Evolutionary conservation across 2,329 filamentous ascomycete genomes (phyloP).

Genomic region (Ceratocystis alfenasii): DNA sequence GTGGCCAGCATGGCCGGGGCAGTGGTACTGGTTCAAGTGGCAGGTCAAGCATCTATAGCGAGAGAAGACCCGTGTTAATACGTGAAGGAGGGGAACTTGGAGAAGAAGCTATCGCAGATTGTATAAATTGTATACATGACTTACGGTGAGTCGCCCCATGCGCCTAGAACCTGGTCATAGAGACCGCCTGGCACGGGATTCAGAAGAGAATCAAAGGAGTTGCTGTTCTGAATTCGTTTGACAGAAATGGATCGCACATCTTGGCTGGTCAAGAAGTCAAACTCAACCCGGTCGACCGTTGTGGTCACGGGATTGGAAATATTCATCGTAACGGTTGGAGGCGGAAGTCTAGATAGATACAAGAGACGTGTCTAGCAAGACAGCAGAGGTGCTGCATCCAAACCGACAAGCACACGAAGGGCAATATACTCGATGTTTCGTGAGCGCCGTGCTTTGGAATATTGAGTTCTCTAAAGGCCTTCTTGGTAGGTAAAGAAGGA

Average conservation of each 20-base stretch:
- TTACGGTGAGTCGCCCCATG: slow-evolving; percentile 75
- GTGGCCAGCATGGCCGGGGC: slow-evolving; percentile 87
- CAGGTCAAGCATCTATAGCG: slow-evolving; percentile 72
- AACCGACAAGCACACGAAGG: neutral
- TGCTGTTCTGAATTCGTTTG: slow-evolving; percentile 83
- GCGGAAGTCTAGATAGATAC: neutral
- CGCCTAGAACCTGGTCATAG: slow-evolving; percentile 83
- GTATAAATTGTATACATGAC: slow-evolving; percentile 20
- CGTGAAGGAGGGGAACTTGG: neutral
- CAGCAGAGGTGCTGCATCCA: neutral
- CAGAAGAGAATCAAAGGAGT: slow-evolving; percentile 83
- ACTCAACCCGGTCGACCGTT: slow-evolving; percentile 75
- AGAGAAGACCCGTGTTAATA: slow-evolving; percentile 10
- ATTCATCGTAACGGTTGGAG: slow-evolving; percentile 40
- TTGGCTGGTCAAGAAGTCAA: slow-evolving; percentile 66
- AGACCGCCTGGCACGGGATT: slow-evolving; percentile 84
- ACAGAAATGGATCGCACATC: slow-evolving; percentile 87
- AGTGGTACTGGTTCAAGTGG: slow-evolving; percentile 66
- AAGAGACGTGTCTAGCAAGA: neutral
- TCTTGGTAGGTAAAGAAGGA: neutral
- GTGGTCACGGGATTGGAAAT: slow-evolving; percentile 73
- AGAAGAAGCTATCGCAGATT: neutral
- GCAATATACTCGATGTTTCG: neutral
- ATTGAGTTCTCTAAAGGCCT: neutral
- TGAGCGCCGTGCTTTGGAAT: neutral